A percentile compares a stretch with the other conserved stretches of the same genome.
Conservation (phyloP, 2,329 filamentous ascomycete species). For the Neophaeococcomyces aloes region DNA sequence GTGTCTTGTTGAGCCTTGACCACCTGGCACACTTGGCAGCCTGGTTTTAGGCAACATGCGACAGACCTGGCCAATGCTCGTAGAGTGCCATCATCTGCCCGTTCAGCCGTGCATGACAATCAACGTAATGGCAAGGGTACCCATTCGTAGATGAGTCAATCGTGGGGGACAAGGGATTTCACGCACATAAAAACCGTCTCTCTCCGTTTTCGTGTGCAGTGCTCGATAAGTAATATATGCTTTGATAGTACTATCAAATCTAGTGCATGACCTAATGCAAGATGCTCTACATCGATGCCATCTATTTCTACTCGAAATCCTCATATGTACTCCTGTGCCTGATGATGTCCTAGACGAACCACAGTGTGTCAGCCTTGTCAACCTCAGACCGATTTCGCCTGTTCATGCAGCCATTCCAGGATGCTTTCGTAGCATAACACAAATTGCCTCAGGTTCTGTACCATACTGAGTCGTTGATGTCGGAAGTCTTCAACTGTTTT, state of each 20-base stretch:
- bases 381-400: neutral
- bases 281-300: neutral
- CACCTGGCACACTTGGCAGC: neutral
- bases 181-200: no score
- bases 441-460: slow-evolving; percentile 85
- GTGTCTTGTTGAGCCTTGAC: neutral
- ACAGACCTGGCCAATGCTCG: neutral
- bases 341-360: neutral
- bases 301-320: neutral
- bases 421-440: slow-evolving; percentile 95
- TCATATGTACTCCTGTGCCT: slow-evolving; percentile 2
- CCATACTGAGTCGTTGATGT: slow-evolving; percentile 83
- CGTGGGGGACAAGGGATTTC: no score
- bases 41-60: neutral
- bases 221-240: no score
- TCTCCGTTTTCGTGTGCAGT: no score
- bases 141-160: no score
- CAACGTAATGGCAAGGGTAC: no score
- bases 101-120: no score
- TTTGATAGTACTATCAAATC: neutral
- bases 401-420: slow-evolving; percentile 63
- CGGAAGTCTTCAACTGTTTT: slow-evolving; percentile 87
- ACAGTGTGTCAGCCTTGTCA: neutral
- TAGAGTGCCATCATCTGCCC: no score
- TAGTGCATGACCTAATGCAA: neutral